These are phyloP conservation scores for Pythium phragmiticola DNA, from an alignment of 352 stramenopile genomes.

Conservation along the genomic window DNA sequence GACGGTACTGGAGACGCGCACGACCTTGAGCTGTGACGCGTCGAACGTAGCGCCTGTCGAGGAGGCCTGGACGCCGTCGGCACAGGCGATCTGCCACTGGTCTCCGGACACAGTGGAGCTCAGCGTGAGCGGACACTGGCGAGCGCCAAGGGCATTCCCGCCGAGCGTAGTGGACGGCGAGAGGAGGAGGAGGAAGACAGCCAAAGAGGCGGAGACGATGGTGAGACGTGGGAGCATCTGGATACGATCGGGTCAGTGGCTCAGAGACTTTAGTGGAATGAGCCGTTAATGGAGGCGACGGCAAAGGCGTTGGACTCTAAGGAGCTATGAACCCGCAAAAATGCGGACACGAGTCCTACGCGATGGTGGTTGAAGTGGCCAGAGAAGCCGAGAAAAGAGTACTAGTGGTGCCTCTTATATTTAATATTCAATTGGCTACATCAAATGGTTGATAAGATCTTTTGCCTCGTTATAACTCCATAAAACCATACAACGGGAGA, in stretches of 20 bases:
- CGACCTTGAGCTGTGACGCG: conserved; percentile 12
- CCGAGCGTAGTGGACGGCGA: background rate
- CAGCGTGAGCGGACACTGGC: background rate
- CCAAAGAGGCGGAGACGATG: no score
- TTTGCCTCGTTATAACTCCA: no score
- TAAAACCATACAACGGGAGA: no score
- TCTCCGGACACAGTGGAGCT: background rate
- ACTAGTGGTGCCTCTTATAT: background rate
- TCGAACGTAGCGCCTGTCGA: conserved; percentile 8
- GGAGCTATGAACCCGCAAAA: background rate
- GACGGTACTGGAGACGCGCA: conserved; percentile 3
- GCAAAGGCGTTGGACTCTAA: no score
- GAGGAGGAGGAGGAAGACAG: background rate
- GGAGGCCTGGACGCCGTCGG: background rate
- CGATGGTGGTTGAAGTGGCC: background rate
- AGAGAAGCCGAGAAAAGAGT: background rate
- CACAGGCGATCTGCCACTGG: conserved; percentile 15
- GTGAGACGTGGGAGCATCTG: no score
- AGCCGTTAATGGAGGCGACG: background rate
- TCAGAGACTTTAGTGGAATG: no score
- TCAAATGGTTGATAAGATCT: background rate
- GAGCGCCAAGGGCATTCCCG: background rate
- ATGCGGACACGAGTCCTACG: background rate
- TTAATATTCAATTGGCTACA: background rate
- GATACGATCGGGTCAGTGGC: no score